Conservation (phyloP, 352 stramenopile species). For the Phytophthora nicotianae region DNA sequence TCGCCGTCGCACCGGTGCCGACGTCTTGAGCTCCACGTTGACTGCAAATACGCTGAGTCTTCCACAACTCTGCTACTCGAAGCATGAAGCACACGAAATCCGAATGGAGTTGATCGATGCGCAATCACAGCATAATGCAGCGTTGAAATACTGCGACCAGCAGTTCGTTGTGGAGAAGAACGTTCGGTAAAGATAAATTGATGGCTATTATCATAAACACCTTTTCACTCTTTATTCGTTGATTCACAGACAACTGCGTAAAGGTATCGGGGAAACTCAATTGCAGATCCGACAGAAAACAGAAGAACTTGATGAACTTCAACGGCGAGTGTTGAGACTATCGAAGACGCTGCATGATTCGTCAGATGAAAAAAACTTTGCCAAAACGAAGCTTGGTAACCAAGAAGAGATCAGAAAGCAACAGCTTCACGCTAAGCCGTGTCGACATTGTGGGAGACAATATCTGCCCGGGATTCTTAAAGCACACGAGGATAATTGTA, state of each 20-base stretch:
- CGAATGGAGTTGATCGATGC: conserved; percentile 62
- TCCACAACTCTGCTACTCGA: conserved; percentile 40
- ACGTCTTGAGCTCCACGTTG: conserved; percentile 8
- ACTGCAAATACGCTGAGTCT: conserved; percentile 24
- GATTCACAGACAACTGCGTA: conserved; percentile 41
- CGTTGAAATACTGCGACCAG: conserved; percentile 54
- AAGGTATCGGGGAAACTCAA: conserved; percentile 44
- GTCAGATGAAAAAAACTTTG: conserved; percentile 48
- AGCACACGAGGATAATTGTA: conserved; percentile 40
- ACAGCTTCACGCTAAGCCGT: conserved; percentile 30
- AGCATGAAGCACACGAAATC: conserved; percentile 51
- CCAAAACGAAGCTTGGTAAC: conserved; percentile 41
- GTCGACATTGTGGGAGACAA: conserved; percentile 33
- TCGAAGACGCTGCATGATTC: conserved; percentile 46
- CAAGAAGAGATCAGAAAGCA: conserved; percentile 49
- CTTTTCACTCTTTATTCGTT: neutral
- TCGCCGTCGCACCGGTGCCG: conserved; percentile 14
- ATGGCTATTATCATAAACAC: neutral
- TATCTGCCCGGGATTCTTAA: conserved; percentile 43
- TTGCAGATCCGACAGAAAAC: conserved; percentile 52
- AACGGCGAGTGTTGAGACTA: conserved; percentile 52
- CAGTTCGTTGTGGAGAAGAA: conserved; percentile 63
- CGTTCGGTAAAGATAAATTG: conserved; percentile 38
- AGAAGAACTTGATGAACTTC: conserved; percentile 50
- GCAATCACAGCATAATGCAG: conserved; percentile 46